Percentiles rank a stretch among this genome's conserved stretches.
These are phyloP conservation scores for Torulaspora pretoriensis DNA, from an alignment of 1,139 yeast genomes.

Conservation along the genomic window DNA sequence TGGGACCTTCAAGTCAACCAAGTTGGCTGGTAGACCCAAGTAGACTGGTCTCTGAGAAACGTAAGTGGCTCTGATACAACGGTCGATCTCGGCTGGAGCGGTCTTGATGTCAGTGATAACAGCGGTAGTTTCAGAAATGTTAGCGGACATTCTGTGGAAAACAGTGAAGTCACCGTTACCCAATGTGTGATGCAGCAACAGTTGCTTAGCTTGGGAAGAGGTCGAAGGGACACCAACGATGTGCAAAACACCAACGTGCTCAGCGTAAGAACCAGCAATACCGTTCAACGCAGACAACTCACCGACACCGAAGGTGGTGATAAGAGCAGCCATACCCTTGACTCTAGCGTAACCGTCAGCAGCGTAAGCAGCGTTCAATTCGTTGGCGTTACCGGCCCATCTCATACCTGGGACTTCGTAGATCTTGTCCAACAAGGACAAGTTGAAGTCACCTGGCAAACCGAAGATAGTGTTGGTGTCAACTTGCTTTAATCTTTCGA, in stretches of 20 bases:
- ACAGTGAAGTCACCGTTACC: conserved; percentile 85
- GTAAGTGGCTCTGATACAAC: conserved; percentile 69
- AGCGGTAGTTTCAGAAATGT: conserved; percentile 63
- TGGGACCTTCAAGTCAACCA: conserved; percentile 62
- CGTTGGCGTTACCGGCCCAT: conserved; percentile 73
- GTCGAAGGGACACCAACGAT: conserved; percentile 73
- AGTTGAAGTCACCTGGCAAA: conserved; percentile 68
- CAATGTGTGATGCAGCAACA: conserved; percentile 60
- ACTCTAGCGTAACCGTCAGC: conserved; percentile 70
- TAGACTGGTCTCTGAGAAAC: conserved; percentile 77
- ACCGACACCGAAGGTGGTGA: conserved; percentile 82
- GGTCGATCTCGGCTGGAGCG: conserved; percentile 69
- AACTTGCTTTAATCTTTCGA: conserved; percentile 52
- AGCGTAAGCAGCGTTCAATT: conserved; percentile 66
- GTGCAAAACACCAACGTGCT: conserved; percentile 72
- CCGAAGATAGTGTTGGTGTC: conserved; percentile 59
- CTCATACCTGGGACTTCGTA: conserved; percentile 55
- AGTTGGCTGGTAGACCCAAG: conserved; percentile 77
- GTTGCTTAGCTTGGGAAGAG: conserved; percentile 61
- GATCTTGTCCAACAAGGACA: conserved; percentile 58
- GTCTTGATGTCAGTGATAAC: conserved; percentile 56
- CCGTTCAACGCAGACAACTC: conserved; percentile 85
- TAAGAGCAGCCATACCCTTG: conserved; percentile 55
- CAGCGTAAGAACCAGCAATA: conserved; percentile 77
- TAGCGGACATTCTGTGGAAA: conserved; percentile 68